These are phyloP conservation scores for Cladosporium phlei DNA, from an alignment of 2,329 filamentous ascomycete genomes.

Conservation along the genomic window DNA sequence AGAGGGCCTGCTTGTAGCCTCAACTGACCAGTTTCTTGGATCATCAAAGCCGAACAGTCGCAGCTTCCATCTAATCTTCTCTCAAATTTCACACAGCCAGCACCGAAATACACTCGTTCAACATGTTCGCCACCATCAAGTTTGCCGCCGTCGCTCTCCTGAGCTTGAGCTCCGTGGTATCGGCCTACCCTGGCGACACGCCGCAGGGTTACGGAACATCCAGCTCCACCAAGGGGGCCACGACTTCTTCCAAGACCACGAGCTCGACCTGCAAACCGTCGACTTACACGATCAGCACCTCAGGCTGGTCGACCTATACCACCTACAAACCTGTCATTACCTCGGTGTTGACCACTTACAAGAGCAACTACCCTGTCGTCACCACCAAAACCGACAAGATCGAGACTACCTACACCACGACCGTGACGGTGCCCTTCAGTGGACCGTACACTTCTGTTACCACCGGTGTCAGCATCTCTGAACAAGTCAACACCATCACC, in stretches of 20 bases:
- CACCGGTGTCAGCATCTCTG: slow-evolving; percentile 2
- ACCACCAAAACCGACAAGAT: slow-evolving; percentile 6
- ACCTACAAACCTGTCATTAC: slow-evolving; percentile 6
- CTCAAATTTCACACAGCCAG: not conserved
- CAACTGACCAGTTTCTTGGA: not conserved
- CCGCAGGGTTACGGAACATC: slow-evolving; percentile 3
- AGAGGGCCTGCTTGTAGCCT: not conserved
- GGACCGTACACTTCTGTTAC: slow-evolving; percentile 1
- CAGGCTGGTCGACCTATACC: slow-evolving; percentile 4
- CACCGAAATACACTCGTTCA: not conserved
- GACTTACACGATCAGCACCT: not conserved
- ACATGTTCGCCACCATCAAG: slow-evolving; percentile 11
- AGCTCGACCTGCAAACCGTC: not conserved
- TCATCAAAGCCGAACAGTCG: not conserved
- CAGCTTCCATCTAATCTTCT: not conserved
- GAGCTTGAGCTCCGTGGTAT: slow-evolving; percentile 9
- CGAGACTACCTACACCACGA: slow-evolving; percentile 4
- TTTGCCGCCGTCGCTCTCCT: slow-evolving; percentile 3
- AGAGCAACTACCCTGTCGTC: not conserved
- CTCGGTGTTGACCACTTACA: slow-evolving; percentile 3
- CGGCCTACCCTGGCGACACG: slow-evolving; percentile 1
- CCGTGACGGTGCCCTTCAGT: not conserved
- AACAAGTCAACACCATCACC: not conserved
- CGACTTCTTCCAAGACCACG: not conserved
- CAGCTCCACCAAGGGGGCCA: not conserved